phyloP scores from a whole-genome alignment of 1,284 basidiomycete species.

The Somion occarium region DNA sequence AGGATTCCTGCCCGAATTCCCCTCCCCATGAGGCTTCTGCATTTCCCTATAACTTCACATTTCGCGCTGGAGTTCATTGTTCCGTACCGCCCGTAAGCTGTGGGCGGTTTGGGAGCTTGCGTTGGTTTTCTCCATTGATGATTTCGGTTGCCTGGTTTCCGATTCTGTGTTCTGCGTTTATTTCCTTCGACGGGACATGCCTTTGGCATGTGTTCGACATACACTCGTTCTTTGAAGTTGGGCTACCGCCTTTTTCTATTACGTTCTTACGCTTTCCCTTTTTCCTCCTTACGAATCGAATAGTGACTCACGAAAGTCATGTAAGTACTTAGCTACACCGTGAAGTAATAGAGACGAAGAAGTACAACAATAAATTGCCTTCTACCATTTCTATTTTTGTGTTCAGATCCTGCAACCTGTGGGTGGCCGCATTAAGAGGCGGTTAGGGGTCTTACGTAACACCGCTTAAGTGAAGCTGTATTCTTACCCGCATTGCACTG shows the following conservation, averaged over 20 bases:
- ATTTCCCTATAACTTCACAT: not conserved
- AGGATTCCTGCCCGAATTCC: conserved; percentile 37
- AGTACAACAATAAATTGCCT: not conserved
- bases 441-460: too few relatives aligned
- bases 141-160: too few relatives aligned
- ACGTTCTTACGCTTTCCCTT: not conserved
- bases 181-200: not conserved
- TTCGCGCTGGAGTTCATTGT: not conserved
- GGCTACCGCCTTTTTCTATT: not conserved
- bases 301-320: conserved; percentile 2
- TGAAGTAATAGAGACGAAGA: not conserved
- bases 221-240: not conserved
- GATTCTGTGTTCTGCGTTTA: not conserved
- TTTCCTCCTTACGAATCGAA: too few relatives aligned
- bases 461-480: too few relatives aligned
- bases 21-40: not conserved
- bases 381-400: not conserved
- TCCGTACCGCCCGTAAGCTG: too few relatives aligned
- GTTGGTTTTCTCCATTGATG: too few relatives aligned
- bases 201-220: not conserved
- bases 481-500: too few relatives aligned
- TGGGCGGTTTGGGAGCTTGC: too few relatives aligned
- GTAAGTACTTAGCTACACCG: conserved; percentile 1
- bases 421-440: too few relatives aligned
- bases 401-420: too few relatives aligned